phyloP scores from a whole-genome alignment of 306 rosid genomes.

The Psophocarpus tetragonolobus region DNA sequence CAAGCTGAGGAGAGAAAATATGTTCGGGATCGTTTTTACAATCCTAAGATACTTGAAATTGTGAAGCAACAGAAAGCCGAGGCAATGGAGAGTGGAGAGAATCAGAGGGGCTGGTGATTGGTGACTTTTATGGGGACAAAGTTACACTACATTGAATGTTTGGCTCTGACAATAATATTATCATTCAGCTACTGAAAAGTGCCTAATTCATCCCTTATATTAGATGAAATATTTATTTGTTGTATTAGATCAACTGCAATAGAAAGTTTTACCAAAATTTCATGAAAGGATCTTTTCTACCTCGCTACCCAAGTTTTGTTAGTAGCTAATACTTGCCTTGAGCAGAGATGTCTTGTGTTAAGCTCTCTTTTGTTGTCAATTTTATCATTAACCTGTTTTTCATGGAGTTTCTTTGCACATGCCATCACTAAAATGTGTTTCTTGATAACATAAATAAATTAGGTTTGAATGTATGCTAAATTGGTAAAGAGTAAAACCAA shows the following conservation, averaged over 20 bases:
- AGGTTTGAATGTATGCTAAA: conserved; percentile 5
- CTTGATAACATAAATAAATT: not conserved
- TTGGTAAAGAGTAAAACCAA: too few species aligned
- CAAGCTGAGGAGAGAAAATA: conserved; percentile 78
- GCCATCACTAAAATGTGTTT: not conserved
- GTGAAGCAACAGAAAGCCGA: conserved; percentile 61
- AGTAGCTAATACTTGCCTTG: not conserved
- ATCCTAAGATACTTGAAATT: conserved; percentile 61
- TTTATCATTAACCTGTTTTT: not conserved
- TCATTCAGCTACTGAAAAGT: not conserved
- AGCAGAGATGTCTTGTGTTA: conserved; percentile 13
- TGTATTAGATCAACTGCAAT: conserved; percentile 5
- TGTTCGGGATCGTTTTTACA: conserved; percentile 70
- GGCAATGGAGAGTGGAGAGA: conserved; percentile 46
- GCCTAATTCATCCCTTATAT: too few species aligned
- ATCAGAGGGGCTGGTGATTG: conserved; percentile 37
- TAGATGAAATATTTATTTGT: not conserved
- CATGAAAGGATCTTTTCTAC: not conserved
- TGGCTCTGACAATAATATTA: conserved; percentile 12
- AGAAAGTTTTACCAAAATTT: conserved; percentile 4
- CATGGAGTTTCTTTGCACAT: conserved; percentile 9
- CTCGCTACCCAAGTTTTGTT: not conserved
- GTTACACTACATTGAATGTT: not conserved
- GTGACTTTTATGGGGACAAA: conserved; percentile 1
- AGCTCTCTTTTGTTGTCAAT: conserved; percentile 16